phyloP scores from a whole-genome alignment of 345 rosid genomes.

The Populus pruinosa region DNA sequence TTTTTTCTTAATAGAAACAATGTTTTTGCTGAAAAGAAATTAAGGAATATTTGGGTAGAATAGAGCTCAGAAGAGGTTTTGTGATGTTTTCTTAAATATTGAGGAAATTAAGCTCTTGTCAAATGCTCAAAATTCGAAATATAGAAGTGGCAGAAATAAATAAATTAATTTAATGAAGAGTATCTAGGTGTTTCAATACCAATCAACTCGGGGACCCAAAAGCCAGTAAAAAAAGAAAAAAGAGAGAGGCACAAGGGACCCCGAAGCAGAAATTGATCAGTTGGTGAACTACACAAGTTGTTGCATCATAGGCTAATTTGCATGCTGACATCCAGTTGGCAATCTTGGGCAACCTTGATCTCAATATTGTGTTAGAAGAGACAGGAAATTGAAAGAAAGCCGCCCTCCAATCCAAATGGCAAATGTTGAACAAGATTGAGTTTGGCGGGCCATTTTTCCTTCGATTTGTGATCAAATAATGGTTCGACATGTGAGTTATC shows the following conservation, averaged over 20 bases:
- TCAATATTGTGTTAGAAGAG: neutral
- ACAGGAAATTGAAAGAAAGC: neutral
- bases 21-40: too few species aligned
- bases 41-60: too few species aligned
- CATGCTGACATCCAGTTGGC: constrained; percentile 15
- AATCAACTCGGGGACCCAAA: constrained; percentile 2
- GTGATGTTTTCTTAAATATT: too few species aligned
- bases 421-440: neutral
- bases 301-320: neutral
- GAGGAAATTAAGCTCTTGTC: too few species aligned
- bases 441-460: neutral
- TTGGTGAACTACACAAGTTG: constrained; percentile 9
- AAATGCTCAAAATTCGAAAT: too few species aligned
- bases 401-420: neutral
- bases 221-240: neutral
- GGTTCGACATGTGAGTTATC: neutral
- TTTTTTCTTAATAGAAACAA: too few species aligned
- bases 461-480: neutral
- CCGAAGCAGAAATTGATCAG: neutral
- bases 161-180: neutral
- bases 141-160: neutral
- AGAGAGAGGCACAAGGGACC: neutral
- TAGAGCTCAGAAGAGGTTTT: too few species aligned
- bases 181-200: neutral
- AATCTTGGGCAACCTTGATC: neutral